Evolutionary conservation across 208 protist species (phyloP), one percentile per base, ranked within the genome.

Genomic region (Wallacemonas sp.): DNA sequence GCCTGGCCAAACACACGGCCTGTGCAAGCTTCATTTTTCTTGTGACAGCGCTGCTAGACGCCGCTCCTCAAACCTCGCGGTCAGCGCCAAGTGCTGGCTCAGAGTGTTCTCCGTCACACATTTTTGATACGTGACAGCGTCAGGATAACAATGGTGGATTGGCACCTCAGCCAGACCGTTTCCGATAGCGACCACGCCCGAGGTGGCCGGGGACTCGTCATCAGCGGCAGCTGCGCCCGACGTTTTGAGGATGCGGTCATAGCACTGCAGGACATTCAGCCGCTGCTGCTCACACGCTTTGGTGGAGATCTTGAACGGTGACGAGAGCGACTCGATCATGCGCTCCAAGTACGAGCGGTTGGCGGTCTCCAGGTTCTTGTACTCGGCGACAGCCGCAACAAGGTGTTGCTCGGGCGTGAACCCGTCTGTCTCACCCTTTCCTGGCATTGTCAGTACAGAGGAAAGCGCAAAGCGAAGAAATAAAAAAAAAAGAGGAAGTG

Each of bases 401-500:
- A 95, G 72, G 60, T 82, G 73, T 67, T 95, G 82, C 70, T 92
- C 68, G 2, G 68, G 58, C 0, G 76, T 81, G 64, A 80, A 87
- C 9, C 83, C 73, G 60, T 78, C 70, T 9, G 12, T 30, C 19
- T 46, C 60, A 26, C n/a, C 32, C 23, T 58, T 58, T 5, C n/a
- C 32, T 39, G 39, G 19, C 61, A 66, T 66, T 0, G 6, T 39
- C 30, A 12, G 33, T 56, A 14, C 44, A 48, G 21, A 19, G 32
- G 1, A 63, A 23, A 48, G 57, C 44, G 8, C 16, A 23, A 63
- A 8, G 14, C 17, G 29, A 62, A n/a, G 30, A 47, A 64, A 27
- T 32, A 49, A 55, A n/a, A 41, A 17, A 6, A 41, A 14, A 41
- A 41, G 32, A 68, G n/a, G n/a, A n/a, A n/a, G n/a, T n/a, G n/a